Percentiles rank a stretch among this genome's conserved stretches.
Conservation (phyloP, 2,329 filamentous ascomycete genomes). For the Aspergillus tanneri region DNA sequence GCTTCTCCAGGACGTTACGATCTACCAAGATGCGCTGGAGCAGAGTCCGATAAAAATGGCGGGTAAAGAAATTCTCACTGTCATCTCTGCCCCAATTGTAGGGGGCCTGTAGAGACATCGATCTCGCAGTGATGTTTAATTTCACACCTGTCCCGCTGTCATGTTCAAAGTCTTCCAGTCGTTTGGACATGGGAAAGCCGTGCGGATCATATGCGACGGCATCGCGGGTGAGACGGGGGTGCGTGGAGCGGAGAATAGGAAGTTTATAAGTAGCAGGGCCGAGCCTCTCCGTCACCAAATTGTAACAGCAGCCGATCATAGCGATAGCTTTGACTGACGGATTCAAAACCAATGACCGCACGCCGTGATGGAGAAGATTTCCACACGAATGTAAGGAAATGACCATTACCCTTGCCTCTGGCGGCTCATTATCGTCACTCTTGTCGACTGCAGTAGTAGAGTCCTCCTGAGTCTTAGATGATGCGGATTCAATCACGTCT, state of each 20-base stretch:
- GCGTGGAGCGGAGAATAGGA: constrained; percentile 71
- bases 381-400: constrained; percentile 97
- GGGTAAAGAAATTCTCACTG: constrained; percentile 82
- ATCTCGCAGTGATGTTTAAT: constrained; percentile 91
- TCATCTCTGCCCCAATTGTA: constrained; percentile 83
- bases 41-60: constrained; percentile 89
- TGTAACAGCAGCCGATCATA: constrained; percentile 98
- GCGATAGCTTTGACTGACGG: constrained; percentile 83
- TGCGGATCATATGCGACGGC: constrained; percentile 77
- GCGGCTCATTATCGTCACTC: constrained; percentile 8
- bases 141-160: constrained; percentile 63
- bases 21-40: constrained; percentile 93
- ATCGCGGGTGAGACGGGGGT: constrained; percentile 66
- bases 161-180: constrained; percentile 59
- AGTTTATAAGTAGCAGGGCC: constrained; percentile 85
- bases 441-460: background rate
- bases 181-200: constrained; percentile 87
- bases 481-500: constrained; percentile 32
- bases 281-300: constrained; percentile 85
- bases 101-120: constrained; percentile 97
- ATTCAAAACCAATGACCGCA: constrained; percentile 82
- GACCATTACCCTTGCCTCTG: constrained; percentile 63
- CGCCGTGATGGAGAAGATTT: constrained; percentile 92
- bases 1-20: constrained; percentile 68
- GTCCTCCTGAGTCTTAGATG: background rate